Percentiles rank a stretch among this genome's conserved stretches.
phyloP scores from a whole-genome alignment of 2,329 filamentous ascomycete species.

The Aspergillus tubingensis region DNA sequence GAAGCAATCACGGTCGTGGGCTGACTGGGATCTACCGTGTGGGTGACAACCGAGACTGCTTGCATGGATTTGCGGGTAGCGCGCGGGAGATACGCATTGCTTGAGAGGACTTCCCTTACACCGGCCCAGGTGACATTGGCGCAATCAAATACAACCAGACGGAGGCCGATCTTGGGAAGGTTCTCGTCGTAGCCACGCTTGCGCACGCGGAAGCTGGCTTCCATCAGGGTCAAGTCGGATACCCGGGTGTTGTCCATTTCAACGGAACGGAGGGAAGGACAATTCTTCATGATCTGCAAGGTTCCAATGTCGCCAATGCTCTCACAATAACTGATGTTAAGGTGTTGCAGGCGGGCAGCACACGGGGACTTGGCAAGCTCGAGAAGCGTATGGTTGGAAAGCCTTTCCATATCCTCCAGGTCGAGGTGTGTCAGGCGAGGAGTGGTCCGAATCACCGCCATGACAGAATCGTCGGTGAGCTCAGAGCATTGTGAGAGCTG shows the following conservation, averaged over 20 bases:
- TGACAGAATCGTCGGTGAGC: constrained; percentile 72
- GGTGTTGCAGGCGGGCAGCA: constrained; percentile 69
- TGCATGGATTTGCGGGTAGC: constrained; percentile 38
- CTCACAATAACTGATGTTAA: constrained; percentile 90
- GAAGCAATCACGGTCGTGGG: constrained; percentile 24
- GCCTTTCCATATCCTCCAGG: constrained; percentile 76
- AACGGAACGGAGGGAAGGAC: constrained; percentile 67
- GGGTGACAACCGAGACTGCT: constrained; percentile 37
- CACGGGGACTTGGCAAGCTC: constrained; percentile 77
- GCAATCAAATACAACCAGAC: constrained; percentile 86
- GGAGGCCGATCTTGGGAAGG: constrained; percentile 64
- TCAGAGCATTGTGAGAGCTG: constrained; percentile 76
- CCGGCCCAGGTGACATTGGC: constrained; percentile 91
- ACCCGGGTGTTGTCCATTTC: constrained; percentile 94
- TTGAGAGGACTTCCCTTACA: constrained; percentile 79
- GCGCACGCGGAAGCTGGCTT: constrained; percentile 79
- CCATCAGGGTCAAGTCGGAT: constrained; percentile 80
- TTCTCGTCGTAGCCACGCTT: constrained; percentile 58
- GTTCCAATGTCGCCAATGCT: constrained; percentile 79
- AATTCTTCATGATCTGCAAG: constrained; percentile 77
- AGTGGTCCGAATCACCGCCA: constrained; percentile 71
- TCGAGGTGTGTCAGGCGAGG: constrained; percentile 83
- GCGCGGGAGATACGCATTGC: constrained; percentile 74
- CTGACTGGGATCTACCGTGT: constrained; percentile 24
- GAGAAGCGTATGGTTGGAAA: constrained; percentile 75